Conservation (phyloP, 2,329 filamentous ascomycete species). For the Metarhizium robertsii region DNA sequence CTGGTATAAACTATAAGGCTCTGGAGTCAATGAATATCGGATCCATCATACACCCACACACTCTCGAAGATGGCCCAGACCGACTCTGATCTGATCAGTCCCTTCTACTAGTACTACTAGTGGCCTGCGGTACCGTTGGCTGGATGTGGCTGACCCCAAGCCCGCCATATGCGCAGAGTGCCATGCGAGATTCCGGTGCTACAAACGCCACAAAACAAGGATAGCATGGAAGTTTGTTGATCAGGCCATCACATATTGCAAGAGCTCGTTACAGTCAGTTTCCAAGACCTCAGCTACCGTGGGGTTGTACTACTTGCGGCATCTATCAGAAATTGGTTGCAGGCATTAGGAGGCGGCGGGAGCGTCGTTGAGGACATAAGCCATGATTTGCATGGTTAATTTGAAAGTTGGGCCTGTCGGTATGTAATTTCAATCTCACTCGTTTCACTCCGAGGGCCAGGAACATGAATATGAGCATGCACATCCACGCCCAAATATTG, state of each 20-base stretch:
- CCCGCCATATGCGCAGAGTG: conserved; percentile 6
- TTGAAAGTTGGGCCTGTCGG: too few relatives aligned
- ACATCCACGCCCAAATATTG: too few relatives aligned
- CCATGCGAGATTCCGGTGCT: conserved; percentile 12
- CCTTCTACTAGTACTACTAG: not conserved
- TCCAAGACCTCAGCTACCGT: not conserved
- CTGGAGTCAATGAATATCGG: not conserved
- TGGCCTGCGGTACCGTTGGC: not conserved
- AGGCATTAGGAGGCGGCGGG: too few relatives aligned
- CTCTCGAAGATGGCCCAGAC: not conserved
- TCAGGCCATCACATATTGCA: not conserved
- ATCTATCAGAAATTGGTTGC: too few relatives aligned
- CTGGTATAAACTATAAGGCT: not conserved
- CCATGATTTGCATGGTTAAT: too few relatives aligned
- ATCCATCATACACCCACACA: not conserved
- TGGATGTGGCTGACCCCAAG: conserved; percentile 1
- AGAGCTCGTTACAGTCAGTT: too few relatives aligned
- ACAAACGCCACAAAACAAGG: conserved; percentile 9
- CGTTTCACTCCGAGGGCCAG: too few relatives aligned
- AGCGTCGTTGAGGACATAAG: too few relatives aligned
- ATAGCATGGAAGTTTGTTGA: not conserved
- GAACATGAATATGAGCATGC: too few relatives aligned
- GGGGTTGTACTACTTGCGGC: too few relatives aligned
- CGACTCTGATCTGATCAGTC: not conserved
- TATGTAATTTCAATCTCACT: too few relatives aligned